Evolutionary conservation across 2,329 filamentous ascomycete species (phyloP), one percentile per base, ranked within the genome.

Genomic region (Lecanicillium sp.): DNA sequence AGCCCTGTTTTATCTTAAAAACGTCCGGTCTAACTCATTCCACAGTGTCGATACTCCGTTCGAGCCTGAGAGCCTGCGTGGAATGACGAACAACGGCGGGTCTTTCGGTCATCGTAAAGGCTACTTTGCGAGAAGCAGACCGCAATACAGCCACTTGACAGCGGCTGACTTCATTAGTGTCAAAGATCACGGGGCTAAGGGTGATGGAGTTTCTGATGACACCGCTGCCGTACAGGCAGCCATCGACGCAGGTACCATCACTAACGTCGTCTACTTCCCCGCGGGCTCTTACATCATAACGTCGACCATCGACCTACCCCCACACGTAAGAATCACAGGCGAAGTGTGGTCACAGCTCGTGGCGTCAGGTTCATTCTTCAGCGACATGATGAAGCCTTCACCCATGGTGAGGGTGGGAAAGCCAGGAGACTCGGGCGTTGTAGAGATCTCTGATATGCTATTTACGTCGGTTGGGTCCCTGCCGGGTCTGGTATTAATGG

Each of bases 361-460:
- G 68, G 73, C 75, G 14, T 79, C 83, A 11, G 61, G 65, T 35
- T 64, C 59, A 12, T 73, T 75, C 50, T 89, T 88, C 65, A 62
- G 63, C 19, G 76, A 87, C 60, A 67, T 76, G 59, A 63, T 69
- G 47, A 78, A 82, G 54, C 86, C 84, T 2, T 72, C 77, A 49
- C 77, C 83, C 3, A 76, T 85, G 55, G 78, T 87, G 57, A 78
- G 83, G 57, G 71, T 90, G 40, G 86, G 86, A 21, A 61, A 76
- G 39, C 62, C 68, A 15, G 83, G 82, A 30, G 76, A 84, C 43
- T 67, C 66, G 26, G 85, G 84, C 44, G 67, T 68, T n/a, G 81
- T 88, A 30, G 84, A 90, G 63, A 84, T 88, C 53, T 77, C 72
- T 42, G 85, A 89, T 57, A 62, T 87, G 40, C 73, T 87, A 49